Conservation (phyloP, 352 stramenopile species). For the Globisporangium abappressorium region DNA sequence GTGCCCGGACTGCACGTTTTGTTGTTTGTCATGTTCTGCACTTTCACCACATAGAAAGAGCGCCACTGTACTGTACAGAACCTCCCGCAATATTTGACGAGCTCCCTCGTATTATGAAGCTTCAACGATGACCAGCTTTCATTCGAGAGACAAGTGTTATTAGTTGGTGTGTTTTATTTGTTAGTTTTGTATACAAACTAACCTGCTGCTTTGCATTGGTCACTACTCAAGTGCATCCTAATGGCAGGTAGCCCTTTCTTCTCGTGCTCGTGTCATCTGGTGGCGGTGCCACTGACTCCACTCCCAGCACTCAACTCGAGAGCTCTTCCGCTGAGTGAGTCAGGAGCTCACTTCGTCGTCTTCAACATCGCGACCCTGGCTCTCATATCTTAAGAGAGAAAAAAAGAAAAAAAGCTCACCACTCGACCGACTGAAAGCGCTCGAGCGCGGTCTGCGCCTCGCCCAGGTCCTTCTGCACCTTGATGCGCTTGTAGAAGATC, state of each 20-base stretch:
- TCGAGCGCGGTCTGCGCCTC: slow-evolving; percentile 93
- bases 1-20: too few relatives aligned
- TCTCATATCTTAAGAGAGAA: not conserved
- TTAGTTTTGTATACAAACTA: not conserved
- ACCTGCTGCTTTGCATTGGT: not conserved
- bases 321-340: not conserved
- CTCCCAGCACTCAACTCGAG: not conserved
- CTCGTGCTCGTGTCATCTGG: not conserved
- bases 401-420: slow-evolving; percentile 32
- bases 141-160: too few relatives aligned
- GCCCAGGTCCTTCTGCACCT: slow-evolving; percentile 98
- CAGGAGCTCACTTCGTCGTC: not conserved
- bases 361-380: not conserved
- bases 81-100: too few relatives aligned
- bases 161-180: not conserved
- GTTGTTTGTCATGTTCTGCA: too few relatives aligned
- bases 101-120: too few relatives aligned
- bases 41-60: too few relatives aligned
- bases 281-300: not conserved
- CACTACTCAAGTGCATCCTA: not conserved
- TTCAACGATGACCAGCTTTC: too few relatives aligned
- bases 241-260: not conserved
- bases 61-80: too few relatives aligned
- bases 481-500: slow-evolving; percentile 99
- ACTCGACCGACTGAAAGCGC: slow-evolving; percentile 90